phyloP scores from a whole-genome alignment of 495 filamentous ascomycete species.

The Aspergillus homomorphus region DNA sequence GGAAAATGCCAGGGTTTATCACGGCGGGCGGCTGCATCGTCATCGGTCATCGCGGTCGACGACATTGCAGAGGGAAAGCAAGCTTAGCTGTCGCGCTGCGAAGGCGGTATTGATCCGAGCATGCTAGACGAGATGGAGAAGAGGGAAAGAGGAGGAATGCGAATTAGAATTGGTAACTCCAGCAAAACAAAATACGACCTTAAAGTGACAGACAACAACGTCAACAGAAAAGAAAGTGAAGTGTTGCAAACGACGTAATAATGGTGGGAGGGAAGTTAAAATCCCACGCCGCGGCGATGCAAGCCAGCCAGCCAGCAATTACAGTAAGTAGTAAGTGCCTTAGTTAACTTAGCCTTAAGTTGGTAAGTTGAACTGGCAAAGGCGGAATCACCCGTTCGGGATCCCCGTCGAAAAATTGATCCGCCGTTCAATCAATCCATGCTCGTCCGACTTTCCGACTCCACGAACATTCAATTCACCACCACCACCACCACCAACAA shows the following conservation, averaged over 20 bases:
- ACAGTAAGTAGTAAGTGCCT: no score
- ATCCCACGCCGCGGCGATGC: neutral
- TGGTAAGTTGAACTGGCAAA: neutral
- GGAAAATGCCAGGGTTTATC: slow-evolving; percentile 51
- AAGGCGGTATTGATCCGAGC: slow-evolving; percentile 10
- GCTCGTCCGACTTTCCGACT: neutral
- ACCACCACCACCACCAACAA: slow-evolving; percentile 2
- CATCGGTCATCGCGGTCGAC: slow-evolving; percentile 20
- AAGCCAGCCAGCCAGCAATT: neutral
- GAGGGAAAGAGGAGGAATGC: neutral
- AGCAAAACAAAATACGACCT: no score
- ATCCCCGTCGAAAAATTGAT: slow-evolving; percentile 29
- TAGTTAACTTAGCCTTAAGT: no score
- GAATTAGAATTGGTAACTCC: neutral
- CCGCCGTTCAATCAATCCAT: slow-evolving; percentile 15
- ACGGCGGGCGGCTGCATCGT: slow-evolving; percentile 28
- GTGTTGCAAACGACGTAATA: neutral
- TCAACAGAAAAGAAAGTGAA: slow-evolving; percentile 1
- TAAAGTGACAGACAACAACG: no score
- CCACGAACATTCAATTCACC: neutral
- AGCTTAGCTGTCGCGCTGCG: slow-evolving; percentile 15
- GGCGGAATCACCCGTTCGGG: slow-evolving; percentile 16
- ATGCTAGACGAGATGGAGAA: slow-evolving; percentile 12
- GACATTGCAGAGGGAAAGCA: slow-evolving; percentile 17
- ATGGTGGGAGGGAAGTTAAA: no score